These are phyloP conservation scores for Hortaea sp. DNA, from an alignment of 2,329 filamentous ascomycete genomes.

Conservation along the genomic window DNA sequence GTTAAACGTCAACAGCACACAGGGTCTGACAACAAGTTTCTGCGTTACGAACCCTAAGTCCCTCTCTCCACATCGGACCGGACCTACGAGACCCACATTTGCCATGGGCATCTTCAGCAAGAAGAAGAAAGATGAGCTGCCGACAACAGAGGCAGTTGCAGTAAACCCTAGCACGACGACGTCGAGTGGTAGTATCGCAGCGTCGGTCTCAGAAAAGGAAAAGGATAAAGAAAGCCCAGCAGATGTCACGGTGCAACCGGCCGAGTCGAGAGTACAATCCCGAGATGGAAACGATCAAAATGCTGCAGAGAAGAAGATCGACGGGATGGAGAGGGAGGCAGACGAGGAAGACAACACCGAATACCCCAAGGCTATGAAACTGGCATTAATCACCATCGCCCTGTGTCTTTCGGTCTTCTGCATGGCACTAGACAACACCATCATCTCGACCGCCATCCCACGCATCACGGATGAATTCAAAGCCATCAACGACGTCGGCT, in stretches of 20 bases:
- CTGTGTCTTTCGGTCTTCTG: slow-evolving; percentile 28
- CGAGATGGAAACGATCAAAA: slow-evolving; percentile 2
- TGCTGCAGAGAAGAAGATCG: slow-evolving; percentile 10
- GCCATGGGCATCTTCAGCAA: slow-evolving; percentile 13
- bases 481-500: slow-evolving; percentile 35
- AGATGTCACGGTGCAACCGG: slow-evolving; percentile 1
- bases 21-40: too few relatives aligned
- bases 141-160: slow-evolving; percentile 4
- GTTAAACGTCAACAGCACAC: background rate
- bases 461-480: slow-evolving; percentile 40
- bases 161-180: slow-evolving; percentile 8
- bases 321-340: slow-evolving; percentile 6
- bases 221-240: slow-evolving; percentile 6
- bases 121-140: slow-evolving; percentile 6
- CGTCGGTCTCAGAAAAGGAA: slow-evolving; percentile 2
- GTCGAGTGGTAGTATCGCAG: slow-evolving; percentile 2
- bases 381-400: slow-evolving; percentile 26
- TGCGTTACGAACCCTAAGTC: background rate
- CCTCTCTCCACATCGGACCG: background rate
- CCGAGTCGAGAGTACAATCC: slow-evolving; percentile 1
- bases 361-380: slow-evolving; percentile 26
- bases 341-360: slow-evolving; percentile 20
- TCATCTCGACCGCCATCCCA: slow-evolving; percentile 39
- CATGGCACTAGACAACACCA: slow-evolving; percentile 35
- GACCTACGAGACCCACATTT: background rate